Evolutionary conservation across 2,329 filamentous ascomycete species (phyloP).

Genomic region (Pseudogymnoascus sp.): DNA sequence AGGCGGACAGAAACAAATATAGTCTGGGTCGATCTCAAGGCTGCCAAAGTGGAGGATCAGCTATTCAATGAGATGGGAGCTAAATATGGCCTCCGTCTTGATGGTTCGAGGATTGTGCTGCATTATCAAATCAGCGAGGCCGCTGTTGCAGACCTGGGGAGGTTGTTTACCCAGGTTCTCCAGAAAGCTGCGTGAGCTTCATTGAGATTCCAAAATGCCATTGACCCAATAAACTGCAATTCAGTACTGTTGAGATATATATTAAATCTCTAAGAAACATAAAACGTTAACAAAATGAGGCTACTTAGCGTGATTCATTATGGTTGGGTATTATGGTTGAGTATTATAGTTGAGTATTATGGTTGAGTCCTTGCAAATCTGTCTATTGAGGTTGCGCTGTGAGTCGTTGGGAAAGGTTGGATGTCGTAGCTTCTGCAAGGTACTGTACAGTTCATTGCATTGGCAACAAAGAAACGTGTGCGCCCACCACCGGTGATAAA

Average conservation of each 20-base stretch:
- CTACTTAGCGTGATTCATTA: not conserved
- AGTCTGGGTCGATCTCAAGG: constrained; percentile 61
- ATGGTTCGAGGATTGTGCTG: constrained; percentile 53
- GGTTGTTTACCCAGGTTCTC: constrained; percentile 35
- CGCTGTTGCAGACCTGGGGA: constrained; percentile 41
- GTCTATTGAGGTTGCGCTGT: not conserved
- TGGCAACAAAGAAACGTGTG: not conserved
- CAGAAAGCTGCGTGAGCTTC: constrained; percentile 11
- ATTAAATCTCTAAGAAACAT: not conserved
- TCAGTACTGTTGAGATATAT: not conserved
- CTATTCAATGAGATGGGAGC: constrained; percentile 46
- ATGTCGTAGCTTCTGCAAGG: not conserved
- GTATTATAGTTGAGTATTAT: too few relatives aligned
- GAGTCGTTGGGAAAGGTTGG: not conserved
- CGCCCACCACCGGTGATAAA: not conserved
- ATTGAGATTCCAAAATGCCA: too few relatives aligned
- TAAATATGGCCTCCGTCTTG: constrained; percentile 48
- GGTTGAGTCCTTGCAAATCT: not conserved
- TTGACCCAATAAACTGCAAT: too few relatives aligned
- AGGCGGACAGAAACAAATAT: constrained; percentile 64
- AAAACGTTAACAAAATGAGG: not conserved
- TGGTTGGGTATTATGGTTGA: too few relatives aligned
- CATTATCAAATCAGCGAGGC: constrained; percentile 63
- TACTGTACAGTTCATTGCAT: not conserved
- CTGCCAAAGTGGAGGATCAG: constrained; percentile 42